These are phyloP conservation scores for Stagonosporopsis rhizophila DNA, from an alignment of 2,329 filamentous ascomycete genomes.

Conservation along the genomic window DNA sequence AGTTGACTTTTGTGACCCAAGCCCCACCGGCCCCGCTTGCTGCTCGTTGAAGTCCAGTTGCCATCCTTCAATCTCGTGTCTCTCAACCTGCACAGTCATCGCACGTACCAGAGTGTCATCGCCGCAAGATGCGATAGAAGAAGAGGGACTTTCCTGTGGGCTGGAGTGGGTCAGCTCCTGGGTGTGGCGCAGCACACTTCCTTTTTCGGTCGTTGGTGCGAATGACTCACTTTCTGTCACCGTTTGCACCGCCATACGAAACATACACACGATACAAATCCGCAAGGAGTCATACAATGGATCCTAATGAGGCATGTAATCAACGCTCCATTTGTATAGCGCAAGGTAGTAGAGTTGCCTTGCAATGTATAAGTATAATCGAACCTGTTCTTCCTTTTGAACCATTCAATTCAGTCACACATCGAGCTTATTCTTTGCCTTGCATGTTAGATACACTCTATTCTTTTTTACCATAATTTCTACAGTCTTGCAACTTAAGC, in stretches of 20 bases:
- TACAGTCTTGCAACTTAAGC: neutral
- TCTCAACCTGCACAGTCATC: neutral
- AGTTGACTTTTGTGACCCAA: too few relatives aligned
- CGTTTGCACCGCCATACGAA: slow-evolving; percentile 7
- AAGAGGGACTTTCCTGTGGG: neutral
- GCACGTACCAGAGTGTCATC: neutral
- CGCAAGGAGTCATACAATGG: slow-evolving; percentile 25
- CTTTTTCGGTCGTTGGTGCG: slow-evolving; percentile 21
- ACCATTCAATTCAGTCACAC: neutral
- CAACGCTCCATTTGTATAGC: neutral
- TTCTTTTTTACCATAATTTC: neutral
- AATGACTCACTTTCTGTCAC: slow-evolving; percentile 40
- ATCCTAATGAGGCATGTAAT: slow-evolving; percentile 9
- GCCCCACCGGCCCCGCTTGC: too few relatives aligned
- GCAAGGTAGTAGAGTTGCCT: neutral
- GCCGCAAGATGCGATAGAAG: neutral
- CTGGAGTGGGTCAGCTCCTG: neutral
- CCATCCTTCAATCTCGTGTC: too few relatives aligned
- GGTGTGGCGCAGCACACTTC: slow-evolving; percentile 24
- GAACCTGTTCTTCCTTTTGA: neutral
- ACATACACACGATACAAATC: neutral
- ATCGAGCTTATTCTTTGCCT: neutral
- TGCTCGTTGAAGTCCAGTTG: too few relatives aligned
- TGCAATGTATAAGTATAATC: slow-evolving; percentile 12
- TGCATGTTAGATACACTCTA: slow-evolving; percentile 19